Conservation (phyloP, 257 asterid species). For the Nemophila menziesii region DNA sequence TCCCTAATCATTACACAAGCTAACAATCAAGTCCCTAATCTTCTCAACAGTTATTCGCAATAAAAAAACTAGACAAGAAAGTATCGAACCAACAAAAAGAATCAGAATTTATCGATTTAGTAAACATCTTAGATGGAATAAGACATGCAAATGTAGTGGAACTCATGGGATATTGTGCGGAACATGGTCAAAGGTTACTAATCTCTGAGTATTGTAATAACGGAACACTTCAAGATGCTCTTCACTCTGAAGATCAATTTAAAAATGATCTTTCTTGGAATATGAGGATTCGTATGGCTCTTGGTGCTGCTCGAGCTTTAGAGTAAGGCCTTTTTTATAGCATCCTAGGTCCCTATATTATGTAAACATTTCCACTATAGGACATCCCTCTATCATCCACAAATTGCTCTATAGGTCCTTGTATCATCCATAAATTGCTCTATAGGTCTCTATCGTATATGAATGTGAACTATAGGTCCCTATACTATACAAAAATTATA, state of each 20-base stretch:
- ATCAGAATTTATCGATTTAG: constrained; percentile 69
- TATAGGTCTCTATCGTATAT: too few species aligned
- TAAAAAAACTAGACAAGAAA: constrained; percentile 73
- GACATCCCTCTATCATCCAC: too few species aligned
- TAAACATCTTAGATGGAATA: constrained; percentile 56
- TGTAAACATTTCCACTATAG: too few species aligned
- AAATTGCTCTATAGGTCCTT: too few species aligned
- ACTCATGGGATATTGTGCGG: constrained; percentile 86
- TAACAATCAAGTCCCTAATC: too few species aligned
- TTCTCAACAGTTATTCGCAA: constrained; percentile 59
- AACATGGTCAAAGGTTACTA: constrained; percentile 83
- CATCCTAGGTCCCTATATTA: too few species aligned
- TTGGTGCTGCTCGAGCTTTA: constrained; percentile 95
- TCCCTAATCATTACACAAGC: too few species aligned
- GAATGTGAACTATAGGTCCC: too few species aligned
- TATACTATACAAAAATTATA: too few species aligned
- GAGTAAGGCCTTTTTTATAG: too few species aligned
- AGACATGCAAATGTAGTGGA: constrained; percentile 95
- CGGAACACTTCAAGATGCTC: constrained; percentile 83
- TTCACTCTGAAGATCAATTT: constrained; percentile 72
- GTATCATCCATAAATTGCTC: too few species aligned
- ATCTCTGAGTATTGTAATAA: constrained; percentile 62
- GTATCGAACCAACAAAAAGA: constrained; percentile 72
- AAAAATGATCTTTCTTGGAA: constrained; percentile 78
- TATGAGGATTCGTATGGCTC: constrained; percentile 81